These are phyloP conservation scores for Leishmania major DNA, from an alignment of 208 protist species.

Conservation along the genomic window DNA sequence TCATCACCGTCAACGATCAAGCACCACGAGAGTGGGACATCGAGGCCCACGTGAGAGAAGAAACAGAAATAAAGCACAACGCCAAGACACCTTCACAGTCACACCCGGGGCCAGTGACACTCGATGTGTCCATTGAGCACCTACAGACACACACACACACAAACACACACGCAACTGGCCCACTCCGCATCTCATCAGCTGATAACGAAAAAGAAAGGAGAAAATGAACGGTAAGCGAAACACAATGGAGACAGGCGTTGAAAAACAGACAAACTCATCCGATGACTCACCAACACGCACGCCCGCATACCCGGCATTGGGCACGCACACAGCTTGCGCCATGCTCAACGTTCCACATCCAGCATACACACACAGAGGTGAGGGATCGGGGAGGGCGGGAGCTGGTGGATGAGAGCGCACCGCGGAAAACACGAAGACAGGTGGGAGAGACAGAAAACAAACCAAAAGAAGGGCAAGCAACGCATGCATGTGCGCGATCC, in stretches of 20 bases:
- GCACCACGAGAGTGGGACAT: too few relatives aligned
- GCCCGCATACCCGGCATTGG: background rate
- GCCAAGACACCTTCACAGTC: too few relatives aligned
- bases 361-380: background rate
- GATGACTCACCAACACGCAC: background rate
- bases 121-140: too few relatives aligned
- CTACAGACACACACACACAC: too few relatives aligned
- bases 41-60: too few relatives aligned
- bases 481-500: background rate
- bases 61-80: too few relatives aligned
- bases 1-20: too few relatives aligned
- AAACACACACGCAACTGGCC: background rate
- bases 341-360: background rate
- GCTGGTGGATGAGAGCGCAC: background rate
- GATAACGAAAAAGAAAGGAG: background rate
- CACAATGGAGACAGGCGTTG: background rate
- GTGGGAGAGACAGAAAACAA: background rate
- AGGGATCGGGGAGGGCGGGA: background rate
- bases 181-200: background rate
- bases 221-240: background rate
- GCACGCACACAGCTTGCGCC: background rate
- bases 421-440: slow-evolving; percentile 7
- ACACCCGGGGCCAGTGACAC: too few relatives aligned
- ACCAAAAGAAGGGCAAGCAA: background rate
- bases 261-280: background rate